phyloP scores from a whole-genome alignment of 805 yeast species.

The Metahyphopichia silvanorum region DNA sequence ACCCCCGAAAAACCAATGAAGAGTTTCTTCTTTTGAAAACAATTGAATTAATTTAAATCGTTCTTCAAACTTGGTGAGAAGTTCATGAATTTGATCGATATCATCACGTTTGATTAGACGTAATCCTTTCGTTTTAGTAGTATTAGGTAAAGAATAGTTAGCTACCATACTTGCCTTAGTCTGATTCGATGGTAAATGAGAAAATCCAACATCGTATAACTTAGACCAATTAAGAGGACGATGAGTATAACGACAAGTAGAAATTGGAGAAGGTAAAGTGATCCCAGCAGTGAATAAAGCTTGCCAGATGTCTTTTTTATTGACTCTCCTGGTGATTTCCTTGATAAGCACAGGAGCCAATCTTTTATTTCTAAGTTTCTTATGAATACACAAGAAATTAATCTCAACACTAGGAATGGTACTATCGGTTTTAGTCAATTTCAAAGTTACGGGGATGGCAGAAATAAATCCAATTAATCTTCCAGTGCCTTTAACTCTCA shows the following conservation, averaged over 20 bases:
- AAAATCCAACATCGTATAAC: conserved; percentile 85
- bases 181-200: conserved; percentile 68
- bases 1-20: conserved; percentile 77
- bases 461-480: conserved; percentile 89
- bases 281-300: conserved; percentile 94
- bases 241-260: conserved; percentile 87
- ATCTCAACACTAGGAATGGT: conserved; percentile 73
- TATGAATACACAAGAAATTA: conserved; percentile 92
- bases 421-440: conserved; percentile 49
- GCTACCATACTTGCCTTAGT: conserved; percentile 69
- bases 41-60: conserved; percentile 72
- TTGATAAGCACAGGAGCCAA: conserved; percentile 91
- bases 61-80: conserved; percentile 61
- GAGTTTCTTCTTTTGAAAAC: conserved; percentile 64
- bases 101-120: conserved; percentile 59
- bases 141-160: conserved; percentile 52
- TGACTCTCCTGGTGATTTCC: conserved; percentile 92
- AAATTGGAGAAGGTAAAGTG: conserved; percentile 86
- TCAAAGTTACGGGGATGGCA: conserved; percentile 76
- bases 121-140: conserved; percentile 50
- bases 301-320: conserved; percentile 84
- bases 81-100: conserved; percentile 55
- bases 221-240: conserved; percentile 93
- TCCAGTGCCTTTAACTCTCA: conserved; percentile 71
- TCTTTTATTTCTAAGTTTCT: conserved; percentile 88